Conservation (phyloP, 331 rosid species). For the Stylosanthes scabra region DNA sequence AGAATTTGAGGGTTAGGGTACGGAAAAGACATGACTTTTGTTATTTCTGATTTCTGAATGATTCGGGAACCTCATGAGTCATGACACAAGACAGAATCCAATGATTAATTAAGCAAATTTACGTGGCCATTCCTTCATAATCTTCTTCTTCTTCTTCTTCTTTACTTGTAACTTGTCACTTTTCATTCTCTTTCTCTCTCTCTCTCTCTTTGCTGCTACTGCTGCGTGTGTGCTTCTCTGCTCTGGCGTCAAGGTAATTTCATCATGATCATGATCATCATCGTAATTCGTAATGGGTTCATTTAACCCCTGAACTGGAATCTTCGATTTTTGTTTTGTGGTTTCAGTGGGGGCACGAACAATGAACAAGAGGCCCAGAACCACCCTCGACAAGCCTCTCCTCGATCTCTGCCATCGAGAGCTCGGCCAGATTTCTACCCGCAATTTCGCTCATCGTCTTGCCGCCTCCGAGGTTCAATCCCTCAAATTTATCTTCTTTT, state of each 20-base stretch:
- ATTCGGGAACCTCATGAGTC: no score
- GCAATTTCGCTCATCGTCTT: slow-evolving; percentile 71
- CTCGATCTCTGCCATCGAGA: slow-evolving; percentile 77
- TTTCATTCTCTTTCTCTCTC: not conserved
- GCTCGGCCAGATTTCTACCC: slow-evolving; percentile 68
- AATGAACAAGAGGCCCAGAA: slow-evolving; percentile 64
- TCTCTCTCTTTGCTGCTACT: not conserved
- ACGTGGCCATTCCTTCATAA: not conserved
- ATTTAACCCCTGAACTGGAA: not conserved
- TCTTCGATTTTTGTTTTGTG: not conserved
- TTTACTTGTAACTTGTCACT: not conserved
- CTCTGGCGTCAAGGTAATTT: not conserved
- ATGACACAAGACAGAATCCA: no score
- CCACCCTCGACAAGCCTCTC: slow-evolving; percentile 53
- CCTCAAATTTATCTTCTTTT: not conserved
- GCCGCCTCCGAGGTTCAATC: slow-evolving; percentile 74
- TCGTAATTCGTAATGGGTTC: not conserved
- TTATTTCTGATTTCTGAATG: no score
- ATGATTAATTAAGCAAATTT: not conserved
- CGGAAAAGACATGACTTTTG: no score
- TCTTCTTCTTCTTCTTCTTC: not conserved
- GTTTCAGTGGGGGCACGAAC: slow-evolving; percentile 31
- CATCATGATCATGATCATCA: slow-evolving; percentile 5
- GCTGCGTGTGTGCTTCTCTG: not conserved
- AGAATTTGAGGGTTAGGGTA: no score